These are phyloP conservation scores for Tetrapisispora taiwanensis DNA, from an alignment of 805 yeast genomes.

Conservation along the genomic window DNA sequence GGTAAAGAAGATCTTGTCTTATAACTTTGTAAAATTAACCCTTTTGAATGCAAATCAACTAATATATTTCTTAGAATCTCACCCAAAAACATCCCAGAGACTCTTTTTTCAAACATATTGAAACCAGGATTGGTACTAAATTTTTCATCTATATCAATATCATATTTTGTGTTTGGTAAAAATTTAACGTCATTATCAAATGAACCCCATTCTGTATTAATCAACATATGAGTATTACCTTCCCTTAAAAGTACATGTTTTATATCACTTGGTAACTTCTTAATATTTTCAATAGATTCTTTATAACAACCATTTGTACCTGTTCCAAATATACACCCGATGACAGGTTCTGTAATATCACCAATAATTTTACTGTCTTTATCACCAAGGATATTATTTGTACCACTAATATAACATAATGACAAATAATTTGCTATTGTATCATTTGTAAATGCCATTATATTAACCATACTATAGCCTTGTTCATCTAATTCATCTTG, in stretches of 20 bases:
- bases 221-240: constrained; percentile 62
- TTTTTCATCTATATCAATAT: constrained; percentile 53
- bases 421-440: constrained; percentile 91
- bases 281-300: constrained; percentile 64
- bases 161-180: constrained; percentile 74
- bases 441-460: constrained; percentile 88
- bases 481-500: constrained; percentile 58
- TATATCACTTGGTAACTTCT: constrained; percentile 48
- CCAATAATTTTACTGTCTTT: constrained; percentile 41
- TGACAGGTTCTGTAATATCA: constrained; percentile 61
- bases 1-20: constrained; percentile 30
- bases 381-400: constrained; percentile 27
- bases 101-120: constrained; percentile 88
- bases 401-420: constrained; percentile 54
- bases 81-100: constrained; percentile 87
- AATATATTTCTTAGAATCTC: constrained; percentile 72
- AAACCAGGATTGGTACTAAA: constrained; percentile 72
- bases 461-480: constrained; percentile 46
- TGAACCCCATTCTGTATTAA: constrained; percentile 97
- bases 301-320: constrained; percentile 96
- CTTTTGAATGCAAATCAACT: constrained; percentile 52
- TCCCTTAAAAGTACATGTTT: constrained; percentile 30
- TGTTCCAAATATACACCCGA: constrained; percentile 92
- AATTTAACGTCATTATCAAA: constrained; percentile 75
- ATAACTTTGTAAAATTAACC: constrained; percentile 50